Evolutionary conservation across 2,329 filamentous ascomycete species (phyloP), one percentile per base, ranked within the genome.

Genomic region (Pseudopyricularia javanii): DNA sequence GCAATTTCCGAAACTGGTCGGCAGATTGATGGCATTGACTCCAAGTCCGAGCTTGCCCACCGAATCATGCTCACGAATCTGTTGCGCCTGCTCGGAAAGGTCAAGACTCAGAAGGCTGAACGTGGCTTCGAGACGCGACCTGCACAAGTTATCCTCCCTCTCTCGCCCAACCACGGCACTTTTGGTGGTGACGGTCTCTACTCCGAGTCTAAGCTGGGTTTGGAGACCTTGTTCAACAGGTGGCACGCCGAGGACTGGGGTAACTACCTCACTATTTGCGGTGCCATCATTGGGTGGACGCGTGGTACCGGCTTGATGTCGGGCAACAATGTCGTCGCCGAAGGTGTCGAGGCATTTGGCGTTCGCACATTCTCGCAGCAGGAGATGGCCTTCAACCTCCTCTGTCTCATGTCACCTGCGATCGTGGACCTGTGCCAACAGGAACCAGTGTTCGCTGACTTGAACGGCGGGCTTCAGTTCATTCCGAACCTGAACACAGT

Each of bases 61-160:
- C 88, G 93, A 59, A 96, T 98, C 74, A 97, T 98, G 93, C 76
- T 98, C 68, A 98, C 93, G 63, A 98, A 98, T 70, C 77, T 98
- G 9, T 75, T 97, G 58, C 89, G 93, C 60, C 84, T 98, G 56
- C 78, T 98, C 53, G 93, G 93, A 61, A 82, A 75, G 58, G 85
- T 98, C 71, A 98, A 97, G 79, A 72, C 83, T 6, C 87, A 97
- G 68, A 98, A 98, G 77, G 78, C 85, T 28, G 79, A 85, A 59
- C 83, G 87, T 59, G 89, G 88, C 54, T 95, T 93, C 63, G 90
- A 95, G 73, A 98, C 93, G 33, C 88, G 93, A 37, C 93, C 93
- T 49, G 93, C 93, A 26, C 93, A 98, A 70, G 91, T 97, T 62
- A 91, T 98, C 56, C 79, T 98, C 26, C 93, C 93, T 48, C 77